Conservation (phyloP, 768 basidiomycete genomes). For the Tremella yokohamensis region DNA sequence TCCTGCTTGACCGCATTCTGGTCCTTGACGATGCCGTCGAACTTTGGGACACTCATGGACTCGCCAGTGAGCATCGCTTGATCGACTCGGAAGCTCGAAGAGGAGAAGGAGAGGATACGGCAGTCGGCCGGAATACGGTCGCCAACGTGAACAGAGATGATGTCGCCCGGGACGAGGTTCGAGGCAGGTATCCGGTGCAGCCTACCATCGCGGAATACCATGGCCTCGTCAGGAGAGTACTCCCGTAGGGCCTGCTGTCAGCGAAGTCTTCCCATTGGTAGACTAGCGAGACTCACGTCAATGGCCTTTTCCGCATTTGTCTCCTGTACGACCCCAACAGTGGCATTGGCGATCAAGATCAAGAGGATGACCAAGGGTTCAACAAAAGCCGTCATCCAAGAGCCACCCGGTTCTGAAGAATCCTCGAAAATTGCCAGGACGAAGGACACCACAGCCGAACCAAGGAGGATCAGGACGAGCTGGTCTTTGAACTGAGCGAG, state of each 20-base stretch:
- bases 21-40: conserved; percentile 65
- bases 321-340: conserved; percentile 96
- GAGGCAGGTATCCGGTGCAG: conserved; percentile 73
- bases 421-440: conserved; percentile 84
- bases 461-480: conserved; percentile 92
- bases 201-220: conserved; percentile 72
- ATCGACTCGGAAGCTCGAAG: conserved; percentile 89
- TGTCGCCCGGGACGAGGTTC: conserved; percentile 90
- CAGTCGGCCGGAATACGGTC: conserved; percentile 96
- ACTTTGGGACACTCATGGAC: conserved; percentile 82
- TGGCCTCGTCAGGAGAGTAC: conserved; percentile 95
- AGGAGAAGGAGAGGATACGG: conserved; percentile 79
- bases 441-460: conserved; percentile 88
- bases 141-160: conserved; percentile 84
- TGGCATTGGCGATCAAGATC: conserved; percentile 93
- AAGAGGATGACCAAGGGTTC: conserved; percentile 92
- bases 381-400: conserved; percentile 77
- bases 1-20: conserved; percentile 88
- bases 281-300: conserved; percentile 65
- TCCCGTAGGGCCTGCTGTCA: conserved; percentile 78
- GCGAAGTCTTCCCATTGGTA: neutral
- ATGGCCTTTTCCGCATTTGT: conserved; percentile 94
- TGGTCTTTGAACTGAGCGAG: conserved; percentile 99
- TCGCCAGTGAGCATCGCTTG: conserved; percentile 97
- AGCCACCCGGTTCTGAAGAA: conserved; percentile 59